These are phyloP conservation scores for Penicillium sp. DNA, from an alignment of 2,329 filamentous ascomycete species.

Conservation along the genomic window DNA sequence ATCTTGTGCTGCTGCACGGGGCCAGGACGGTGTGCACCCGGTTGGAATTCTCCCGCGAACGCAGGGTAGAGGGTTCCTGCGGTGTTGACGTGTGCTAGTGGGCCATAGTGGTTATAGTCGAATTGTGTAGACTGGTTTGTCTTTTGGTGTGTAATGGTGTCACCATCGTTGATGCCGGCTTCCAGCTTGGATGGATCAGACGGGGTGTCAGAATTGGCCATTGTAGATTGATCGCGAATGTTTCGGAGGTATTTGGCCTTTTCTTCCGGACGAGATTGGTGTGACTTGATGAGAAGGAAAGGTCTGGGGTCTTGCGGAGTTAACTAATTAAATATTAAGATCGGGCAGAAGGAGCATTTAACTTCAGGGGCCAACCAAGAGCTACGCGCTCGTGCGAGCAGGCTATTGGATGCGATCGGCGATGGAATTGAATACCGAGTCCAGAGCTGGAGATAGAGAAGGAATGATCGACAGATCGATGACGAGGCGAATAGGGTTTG, in stretches of 20 bases:
- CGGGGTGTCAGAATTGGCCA: background rate
- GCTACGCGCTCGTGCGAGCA: background rate
- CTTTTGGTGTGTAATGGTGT: background rate
- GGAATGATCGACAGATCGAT: constrained; percentile 1
- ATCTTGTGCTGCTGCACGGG: constrained; percentile 62
- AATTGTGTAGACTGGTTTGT: background rate
- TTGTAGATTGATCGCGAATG: background rate
- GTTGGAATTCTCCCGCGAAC: constrained; percentile 67
- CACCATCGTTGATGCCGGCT: background rate
- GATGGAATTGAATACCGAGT: background rate
- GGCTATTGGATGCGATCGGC: background rate
- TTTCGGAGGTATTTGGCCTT: background rate
- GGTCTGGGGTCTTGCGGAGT: background rate
- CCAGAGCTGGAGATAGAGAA: background rate
- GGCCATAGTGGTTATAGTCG: constrained; percentile 31
- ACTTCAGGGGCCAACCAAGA: background rate
- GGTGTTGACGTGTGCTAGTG: constrained; percentile 44
- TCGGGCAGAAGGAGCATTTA: background rate
- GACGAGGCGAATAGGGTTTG: background rate
- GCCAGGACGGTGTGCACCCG: constrained; percentile 55
- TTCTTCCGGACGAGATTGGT: background rate
- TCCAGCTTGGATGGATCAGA: constrained; percentile 3
- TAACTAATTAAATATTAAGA: background rate
- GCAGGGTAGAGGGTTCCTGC: constrained; percentile 47
- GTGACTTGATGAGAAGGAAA: background rate